A percentile compares a stretch with the other conserved stretches of the same genome.
phyloP scores from a whole-genome alignment of 2,329 filamentous ascomycete genomes.

The Samsoniella hepiali region DNA sequence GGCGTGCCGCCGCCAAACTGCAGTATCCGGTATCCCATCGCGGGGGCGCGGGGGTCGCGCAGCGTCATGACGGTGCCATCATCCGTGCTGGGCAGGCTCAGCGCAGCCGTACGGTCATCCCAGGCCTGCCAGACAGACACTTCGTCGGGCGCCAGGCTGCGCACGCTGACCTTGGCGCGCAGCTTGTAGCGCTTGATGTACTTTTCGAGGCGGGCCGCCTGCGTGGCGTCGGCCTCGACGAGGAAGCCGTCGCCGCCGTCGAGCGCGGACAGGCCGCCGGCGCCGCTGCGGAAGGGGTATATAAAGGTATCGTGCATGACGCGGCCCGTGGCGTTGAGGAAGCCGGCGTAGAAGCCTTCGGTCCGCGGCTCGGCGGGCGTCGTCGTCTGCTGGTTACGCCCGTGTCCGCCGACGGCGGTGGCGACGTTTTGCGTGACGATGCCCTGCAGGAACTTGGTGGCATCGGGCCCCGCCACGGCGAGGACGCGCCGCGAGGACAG shows the following conservation, averaged over 20 bases:
- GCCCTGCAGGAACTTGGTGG: conserved; percentile 82
- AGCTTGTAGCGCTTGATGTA: conserved; percentile 86
- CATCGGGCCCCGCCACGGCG: conserved; percentile 73
- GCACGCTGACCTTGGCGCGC: conserved; percentile 70
- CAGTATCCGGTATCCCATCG: conserved; percentile 52
- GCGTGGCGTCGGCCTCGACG: conserved; percentile 74
- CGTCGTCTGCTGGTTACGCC: conserved; percentile 17
- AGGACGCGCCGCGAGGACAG: conserved; percentile 77
- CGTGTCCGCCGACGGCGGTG: conserved; percentile 28
- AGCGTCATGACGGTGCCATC: conserved; percentile 34
- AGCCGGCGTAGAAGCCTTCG: conserved; percentile 72
- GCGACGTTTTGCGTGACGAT: conserved; percentile 65
- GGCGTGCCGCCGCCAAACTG: conserved; percentile 30
- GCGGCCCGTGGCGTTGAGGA: conserved; percentile 81
- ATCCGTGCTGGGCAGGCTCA: background rate
- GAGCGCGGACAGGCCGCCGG: conserved; percentile 23
- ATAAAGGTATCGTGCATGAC: conserved; percentile 88
- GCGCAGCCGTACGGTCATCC: conserved; percentile 46
- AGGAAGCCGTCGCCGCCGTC: conserved; percentile 48
- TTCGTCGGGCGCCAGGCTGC: conserved; percentile 63
- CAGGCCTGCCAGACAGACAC: conserved; percentile 71
- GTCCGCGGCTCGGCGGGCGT: conserved; percentile 28
- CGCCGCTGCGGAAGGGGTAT: conserved; percentile 55
- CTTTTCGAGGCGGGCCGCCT: conserved; percentile 59
- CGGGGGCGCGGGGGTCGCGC: conserved; percentile 52